Base-by-base conservation (phyloP, 805 yeast genomes). In the Metschnikowia kofuensis region DNA sequence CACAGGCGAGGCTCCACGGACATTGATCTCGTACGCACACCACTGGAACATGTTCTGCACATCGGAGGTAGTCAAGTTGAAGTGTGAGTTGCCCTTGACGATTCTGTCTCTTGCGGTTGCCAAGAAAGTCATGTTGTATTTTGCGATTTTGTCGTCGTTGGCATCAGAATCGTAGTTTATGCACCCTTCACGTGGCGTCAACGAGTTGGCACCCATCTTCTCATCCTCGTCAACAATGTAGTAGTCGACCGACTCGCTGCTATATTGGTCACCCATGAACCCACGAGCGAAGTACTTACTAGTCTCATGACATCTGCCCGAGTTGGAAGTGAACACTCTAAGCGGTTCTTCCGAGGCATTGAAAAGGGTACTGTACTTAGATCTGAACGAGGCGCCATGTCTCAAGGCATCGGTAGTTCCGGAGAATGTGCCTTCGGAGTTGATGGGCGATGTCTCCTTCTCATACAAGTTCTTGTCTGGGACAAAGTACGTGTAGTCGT, bases 1-100 rank as follows among this genome's bases (percentile, higher is more conserved):
- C 53, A 87, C 80, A 32, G 76, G 75, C 13, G 94, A 85, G 47
- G 67, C 63, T 9, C 94, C 95, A 48, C 73, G 74, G 9, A 81
- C 86, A 48, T 86, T 87, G 40, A 86, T 67, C 66, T 88, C 96
- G 62, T 75, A 88, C 3, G 88, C 90, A 67, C 95, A 87, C 67
- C 82, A 76, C 11, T 74, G 70, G 58, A 85, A 82, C 53, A 87
- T 58, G 26, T 64, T 66, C 38, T 63, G 66, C 27, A 83, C 77
- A 58, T 88, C 92, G 35, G 63, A 58, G 2, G 71, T 60, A 3
- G 83, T 75, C 46, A 87, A 54, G 54, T 80, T 69, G 50, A 72
- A 60, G 2, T 82, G 85, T 3, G 80, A 79, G 47, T 87, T 80
- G 43, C 75, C 70, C 40, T 63, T 62, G 57, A 78, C 78, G 43